Evolutionary conservation across 352 stramenopile genomes (phyloP).

Genomic region (Phytopythium litorale): DNA sequence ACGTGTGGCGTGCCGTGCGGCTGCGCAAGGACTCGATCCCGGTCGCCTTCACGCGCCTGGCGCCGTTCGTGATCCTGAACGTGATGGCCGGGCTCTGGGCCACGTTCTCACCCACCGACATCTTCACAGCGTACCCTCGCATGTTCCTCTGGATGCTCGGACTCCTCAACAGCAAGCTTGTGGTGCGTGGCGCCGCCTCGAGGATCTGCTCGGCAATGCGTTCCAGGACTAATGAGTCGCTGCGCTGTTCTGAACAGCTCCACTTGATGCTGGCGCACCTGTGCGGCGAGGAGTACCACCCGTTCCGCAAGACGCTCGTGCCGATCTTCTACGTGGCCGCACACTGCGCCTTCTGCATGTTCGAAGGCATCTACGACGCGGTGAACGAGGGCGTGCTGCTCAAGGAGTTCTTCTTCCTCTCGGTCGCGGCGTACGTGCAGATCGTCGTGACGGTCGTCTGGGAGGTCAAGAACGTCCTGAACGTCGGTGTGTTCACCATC

Average conservation of each 20-base stretch:
- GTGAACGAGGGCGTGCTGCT: constrained; percentile 81
- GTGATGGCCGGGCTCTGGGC: constrained; percentile 64
- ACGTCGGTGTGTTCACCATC: constrained; percentile 81
- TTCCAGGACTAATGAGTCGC: not conserved
- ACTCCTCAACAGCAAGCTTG: constrained; percentile 85
- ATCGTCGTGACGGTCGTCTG: constrained; percentile 86
- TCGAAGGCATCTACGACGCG: constrained; percentile 78
- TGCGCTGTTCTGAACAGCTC: constrained; percentile 30
- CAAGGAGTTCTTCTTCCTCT: constrained; percentile 89
- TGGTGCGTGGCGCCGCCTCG: constrained; percentile 42
- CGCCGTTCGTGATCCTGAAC: constrained; percentile 76
- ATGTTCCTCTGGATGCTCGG: constrained; percentile 87
- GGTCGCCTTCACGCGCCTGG: constrained; percentile 74
- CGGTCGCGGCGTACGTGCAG: constrained; percentile 78
- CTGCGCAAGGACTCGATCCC: constrained; percentile 68
- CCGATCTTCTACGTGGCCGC: constrained; percentile 88
- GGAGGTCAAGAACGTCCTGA: constrained; percentile 84
- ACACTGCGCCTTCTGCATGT: constrained; percentile 78
- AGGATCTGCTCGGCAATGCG: not conserved
- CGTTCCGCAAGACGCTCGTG: constrained; percentile 87
- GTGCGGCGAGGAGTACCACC: constrained; percentile 85
- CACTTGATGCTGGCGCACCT: constrained; percentile 87
- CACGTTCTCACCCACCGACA: constrained; percentile 65
- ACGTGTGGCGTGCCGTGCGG: constrained; percentile 66
- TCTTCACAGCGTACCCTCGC: constrained; percentile 69